These are phyloP conservation scores for Harrya chromipes DNA, from an alignment of 768 basidiomycete genomes.

Conservation along the genomic window DNA sequence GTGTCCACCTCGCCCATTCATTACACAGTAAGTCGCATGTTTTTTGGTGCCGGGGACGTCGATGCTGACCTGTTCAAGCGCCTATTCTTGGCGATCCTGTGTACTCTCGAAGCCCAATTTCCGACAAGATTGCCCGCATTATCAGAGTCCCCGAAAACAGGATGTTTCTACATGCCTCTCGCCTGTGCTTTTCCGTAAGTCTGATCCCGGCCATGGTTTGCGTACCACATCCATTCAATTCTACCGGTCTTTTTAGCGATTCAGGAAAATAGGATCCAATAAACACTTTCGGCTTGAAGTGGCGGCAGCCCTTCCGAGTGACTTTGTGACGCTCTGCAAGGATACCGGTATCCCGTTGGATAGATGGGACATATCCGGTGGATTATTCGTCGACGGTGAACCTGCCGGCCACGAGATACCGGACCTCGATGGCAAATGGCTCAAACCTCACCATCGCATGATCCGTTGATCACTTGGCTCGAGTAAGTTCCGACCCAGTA, in stretches of 20 bases:
- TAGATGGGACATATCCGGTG: slow-evolving; percentile 38
- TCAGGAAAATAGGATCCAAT: slow-evolving; percentile 38
- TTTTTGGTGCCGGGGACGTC: not conserved
- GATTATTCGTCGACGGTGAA: slow-evolving; percentile 45
- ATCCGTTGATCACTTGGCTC: slow-evolving; percentile 7
- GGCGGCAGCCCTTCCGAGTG: slow-evolving; percentile 54
- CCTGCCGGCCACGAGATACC: slow-evolving; percentile 34
- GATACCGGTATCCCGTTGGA: slow-evolving; percentile 44
- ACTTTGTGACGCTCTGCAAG: slow-evolving; percentile 51
- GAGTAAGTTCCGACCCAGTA: slow-evolving; percentile 6
- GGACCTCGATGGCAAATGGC: slow-evolving; percentile 39
- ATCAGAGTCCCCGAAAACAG: slow-evolving; percentile 41
- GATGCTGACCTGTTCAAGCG: slow-evolving; percentile 37
- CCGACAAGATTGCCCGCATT: slow-evolving; percentile 28
- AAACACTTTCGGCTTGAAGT: slow-evolving; percentile 53
- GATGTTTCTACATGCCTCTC: slow-evolving; percentile 61
- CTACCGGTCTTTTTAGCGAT: slow-evolving; percentile 39
- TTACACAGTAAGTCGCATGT: slow-evolving; percentile 40
- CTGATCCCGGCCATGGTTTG: not conserved
- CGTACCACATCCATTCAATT: slow-evolving; percentile 1
- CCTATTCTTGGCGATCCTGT: slow-evolving; percentile 63
- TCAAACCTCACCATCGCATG: slow-evolving; percentile 17
- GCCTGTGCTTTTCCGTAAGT: slow-evolving; percentile 54
- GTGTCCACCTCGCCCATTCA: slow-evolving; percentile 56
- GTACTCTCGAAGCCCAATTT: slow-evolving; percentile 41